Evolutionary conservation across 768 basidiomycete species (phyloP).

Genomic region (Macrolepiota fuliginosa): DNA sequence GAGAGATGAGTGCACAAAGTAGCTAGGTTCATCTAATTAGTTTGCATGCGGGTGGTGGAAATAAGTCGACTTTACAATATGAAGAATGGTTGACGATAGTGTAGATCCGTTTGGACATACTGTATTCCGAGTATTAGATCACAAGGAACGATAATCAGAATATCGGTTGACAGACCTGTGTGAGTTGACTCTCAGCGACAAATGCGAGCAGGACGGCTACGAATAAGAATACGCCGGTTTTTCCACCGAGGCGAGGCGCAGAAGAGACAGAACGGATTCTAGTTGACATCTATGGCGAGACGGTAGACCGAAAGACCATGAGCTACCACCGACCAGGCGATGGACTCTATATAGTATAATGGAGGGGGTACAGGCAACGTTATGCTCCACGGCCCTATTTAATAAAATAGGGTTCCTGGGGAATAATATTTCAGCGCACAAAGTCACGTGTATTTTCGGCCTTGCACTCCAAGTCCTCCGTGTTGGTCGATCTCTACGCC

Average conservation of each 20-base stretch:
- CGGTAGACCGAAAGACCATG: neutral
- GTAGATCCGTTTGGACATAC: slow-evolving; percentile 78
- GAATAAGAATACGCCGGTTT: slow-evolving; percentile 54
- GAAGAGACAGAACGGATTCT: slow-evolving; percentile 18
- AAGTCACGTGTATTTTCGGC: neutral
- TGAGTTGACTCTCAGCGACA: slow-evolving; percentile 72
- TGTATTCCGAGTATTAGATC: slow-evolving; percentile 24
- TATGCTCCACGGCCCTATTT: neutral
- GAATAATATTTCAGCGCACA: neutral
- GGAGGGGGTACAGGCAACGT: neutral
- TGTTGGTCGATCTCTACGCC: slow-evolving; percentile 5
- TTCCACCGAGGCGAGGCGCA: slow-evolving; percentile 43
- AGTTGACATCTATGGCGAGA: slow-evolving; percentile 22
- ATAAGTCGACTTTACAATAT: slow-evolving; percentile 56
- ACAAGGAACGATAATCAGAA: neutral
- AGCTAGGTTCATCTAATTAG: slow-evolving; percentile 44
- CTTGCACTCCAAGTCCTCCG: neutral
- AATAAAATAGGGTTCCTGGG: neutral
- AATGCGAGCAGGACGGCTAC: slow-evolving; percentile 63
- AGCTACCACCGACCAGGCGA: neutral
- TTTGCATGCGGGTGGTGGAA: neutral
- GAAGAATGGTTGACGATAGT: slow-evolving; percentile 86
- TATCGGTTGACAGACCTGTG: slow-evolving; percentile 52
- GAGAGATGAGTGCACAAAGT: slow-evolving; percentile 84
- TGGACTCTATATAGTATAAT: neutral